Evolutionary conservation across 2,329 filamentous ascomycete species (phyloP).

Genomic region (Penicillium sp.): DNA sequence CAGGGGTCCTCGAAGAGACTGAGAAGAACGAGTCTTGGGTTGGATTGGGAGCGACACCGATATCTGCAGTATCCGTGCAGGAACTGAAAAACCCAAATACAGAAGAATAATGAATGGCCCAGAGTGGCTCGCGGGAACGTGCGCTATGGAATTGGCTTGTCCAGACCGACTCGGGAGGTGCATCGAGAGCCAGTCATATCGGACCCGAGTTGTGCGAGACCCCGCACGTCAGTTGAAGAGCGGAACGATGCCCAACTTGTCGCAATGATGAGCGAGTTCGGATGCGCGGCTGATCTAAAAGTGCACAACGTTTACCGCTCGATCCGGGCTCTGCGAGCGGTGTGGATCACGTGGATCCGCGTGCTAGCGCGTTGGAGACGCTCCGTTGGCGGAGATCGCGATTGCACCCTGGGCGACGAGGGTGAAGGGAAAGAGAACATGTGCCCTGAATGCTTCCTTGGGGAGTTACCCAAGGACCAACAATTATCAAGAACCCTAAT

Average conservation of each 20-base stretch:
- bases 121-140: conserved; percentile 13
- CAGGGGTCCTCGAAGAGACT: conserved; percentile 10
- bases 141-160: conserved; percentile 13
- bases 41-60: conserved; percentile 4
- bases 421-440: not conserved
- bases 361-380: conserved; percentile 22
- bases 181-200: conserved; percentile 2
- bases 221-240: conserved; percentile 7
- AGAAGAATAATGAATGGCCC: conserved; percentile 11
- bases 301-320: conserved; percentile 25
- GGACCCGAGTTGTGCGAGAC: conserved; percentile 8
- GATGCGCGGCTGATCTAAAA: conserved; percentile 24
- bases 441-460: not conserved
- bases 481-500: rapidly evolving
- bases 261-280: conserved; percentile 21
- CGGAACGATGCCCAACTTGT: conserved; percentile 16
- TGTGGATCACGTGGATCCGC: conserved; percentile 27
- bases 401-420: conserved; percentile 8
- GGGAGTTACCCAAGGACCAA: not conserved
- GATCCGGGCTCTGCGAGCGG: conserved; percentile 24
- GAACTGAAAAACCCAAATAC: conserved; percentile 2
- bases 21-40: too few species aligned
- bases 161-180: conserved; percentile 9
- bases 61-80: conserved; percentile 2
- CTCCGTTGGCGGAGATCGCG: conserved; percentile 9